These are phyloP conservation scores for Calonectria henricotiae DNA, from an alignment of 2,329 filamentous ascomycete genomes.

Conservation along the genomic window DNA sequence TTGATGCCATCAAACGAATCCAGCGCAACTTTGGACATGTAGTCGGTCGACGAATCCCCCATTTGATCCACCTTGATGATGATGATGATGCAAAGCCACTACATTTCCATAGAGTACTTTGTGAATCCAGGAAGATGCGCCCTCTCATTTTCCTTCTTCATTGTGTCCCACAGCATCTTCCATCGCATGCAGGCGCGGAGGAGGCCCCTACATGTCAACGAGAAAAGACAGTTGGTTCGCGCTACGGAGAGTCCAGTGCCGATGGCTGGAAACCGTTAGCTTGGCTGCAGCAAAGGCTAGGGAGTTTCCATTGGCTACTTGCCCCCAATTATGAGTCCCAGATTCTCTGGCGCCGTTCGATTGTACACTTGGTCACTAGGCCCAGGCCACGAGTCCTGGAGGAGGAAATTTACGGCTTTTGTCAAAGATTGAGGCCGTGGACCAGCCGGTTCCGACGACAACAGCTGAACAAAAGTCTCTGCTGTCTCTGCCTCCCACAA, in stretches of 20 bases:
- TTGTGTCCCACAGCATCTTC: conserved; percentile 32
- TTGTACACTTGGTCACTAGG: conserved; percentile 9
- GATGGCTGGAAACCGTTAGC: conserved; percentile 21
- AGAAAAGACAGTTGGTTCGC: conserved; percentile 22
- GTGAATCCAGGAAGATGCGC: conserved; percentile 8
- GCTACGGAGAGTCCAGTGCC: conserved; percentile 5
- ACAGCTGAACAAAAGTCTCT: conserved; percentile 16
- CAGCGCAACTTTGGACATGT: conserved; percentile 21
- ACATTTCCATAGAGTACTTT: conserved; percentile 34
- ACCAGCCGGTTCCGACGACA: background rate
- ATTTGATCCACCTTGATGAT: conserved; percentile 29
- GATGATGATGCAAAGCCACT: conserved; percentile 16
- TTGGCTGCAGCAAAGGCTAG: background rate
- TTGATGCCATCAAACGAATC: conserved; percentile 28
- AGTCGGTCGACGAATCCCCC: conserved; percentile 17
- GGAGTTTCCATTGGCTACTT: background rate
- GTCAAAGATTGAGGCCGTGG: conserved; percentile 10
- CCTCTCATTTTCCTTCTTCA: background rate
- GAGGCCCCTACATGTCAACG: conserved; percentile 1
- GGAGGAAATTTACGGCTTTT: conserved; percentile 6
- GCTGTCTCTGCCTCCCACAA: conserved; percentile 27
- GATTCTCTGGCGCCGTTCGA: background rate
- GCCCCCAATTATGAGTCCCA: conserved; percentile 2
- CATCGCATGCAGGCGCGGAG: conserved; percentile 36
- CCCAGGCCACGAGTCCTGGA: conserved; percentile 20